Percentiles rank a stretch among this genome's conserved stretches.
Conservation (phyloP, 1,284 basidiomycete species). For the Rhodofomes roseus region DNA sequence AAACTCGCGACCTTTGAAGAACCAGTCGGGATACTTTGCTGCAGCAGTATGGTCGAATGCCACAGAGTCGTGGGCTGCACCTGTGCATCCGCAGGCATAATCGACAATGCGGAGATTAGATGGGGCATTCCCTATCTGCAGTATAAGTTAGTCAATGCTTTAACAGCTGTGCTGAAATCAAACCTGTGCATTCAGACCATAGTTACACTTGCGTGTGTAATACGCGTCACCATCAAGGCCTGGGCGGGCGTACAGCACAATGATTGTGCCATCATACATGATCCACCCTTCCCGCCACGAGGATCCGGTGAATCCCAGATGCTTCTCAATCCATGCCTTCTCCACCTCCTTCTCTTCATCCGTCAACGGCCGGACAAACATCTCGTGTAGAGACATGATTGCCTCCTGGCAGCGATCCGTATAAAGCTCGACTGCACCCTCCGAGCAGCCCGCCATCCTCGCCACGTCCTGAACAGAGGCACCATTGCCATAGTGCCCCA, state of each 20-base stretch:
- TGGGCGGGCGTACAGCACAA: conserved; percentile 30
- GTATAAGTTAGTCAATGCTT: background rate
- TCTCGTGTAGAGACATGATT: conserved; percentile 24
- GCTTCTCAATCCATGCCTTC: conserved; percentile 33
- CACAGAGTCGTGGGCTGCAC: conserved; percentile 28
- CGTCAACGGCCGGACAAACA: conserved; percentile 27
- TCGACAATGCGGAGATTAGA: conserved; percentile 30
- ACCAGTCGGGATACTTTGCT: conserved; percentile 10
- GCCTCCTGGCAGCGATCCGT: conserved; percentile 30
- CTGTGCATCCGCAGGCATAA: conserved; percentile 24
- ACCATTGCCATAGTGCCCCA: conserved; percentile 35
- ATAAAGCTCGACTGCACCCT: conserved; percentile 31
- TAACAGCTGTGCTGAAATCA: background rate
- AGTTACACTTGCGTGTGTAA: conserved; percentile 34
- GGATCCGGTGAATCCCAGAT: conserved; percentile 25
- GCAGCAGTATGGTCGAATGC: conserved; percentile 21
- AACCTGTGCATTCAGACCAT: conserved; percentile 33
- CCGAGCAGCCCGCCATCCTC: conserved; percentile 25
- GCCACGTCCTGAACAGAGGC: conserved; percentile 31
- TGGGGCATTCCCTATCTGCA: conserved; percentile 16
- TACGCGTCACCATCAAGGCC: conserved; percentile 31
- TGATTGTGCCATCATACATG: conserved; percentile 35
- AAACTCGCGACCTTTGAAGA: conserved; percentile 23
- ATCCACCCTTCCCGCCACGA: conserved; percentile 18
- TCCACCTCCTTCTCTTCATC: conserved; percentile 32